Conservation (phyloP, 192 early-diverging fungal species). For the Fimicolochytrium jonesii region DNA sequence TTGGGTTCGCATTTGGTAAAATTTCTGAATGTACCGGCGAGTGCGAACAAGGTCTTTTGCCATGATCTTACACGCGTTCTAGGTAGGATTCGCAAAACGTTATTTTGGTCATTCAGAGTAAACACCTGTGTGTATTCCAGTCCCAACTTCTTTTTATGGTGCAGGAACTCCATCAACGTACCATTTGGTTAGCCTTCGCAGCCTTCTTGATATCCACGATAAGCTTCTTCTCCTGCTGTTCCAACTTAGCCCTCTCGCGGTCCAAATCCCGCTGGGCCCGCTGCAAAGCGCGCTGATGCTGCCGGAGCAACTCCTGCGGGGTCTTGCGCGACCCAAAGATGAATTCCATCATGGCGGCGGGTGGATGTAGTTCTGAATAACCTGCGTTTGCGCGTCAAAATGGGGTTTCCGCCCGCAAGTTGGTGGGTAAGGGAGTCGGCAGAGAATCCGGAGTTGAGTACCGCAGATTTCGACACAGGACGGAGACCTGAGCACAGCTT, state of each 20-base stretch:
- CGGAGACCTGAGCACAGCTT: too few species aligned
- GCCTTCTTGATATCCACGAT: conserved; percentile 88
- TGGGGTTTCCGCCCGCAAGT: too few species aligned
- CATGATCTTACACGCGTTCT: conserved; percentile 91
- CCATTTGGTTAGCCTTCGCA: conserved; percentile 89
- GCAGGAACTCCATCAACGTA: conserved; percentile 38
- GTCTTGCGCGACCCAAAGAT: conserved; percentile 59
- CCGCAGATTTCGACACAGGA: too few species aligned
- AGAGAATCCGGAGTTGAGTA: too few species aligned
- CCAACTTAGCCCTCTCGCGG: conserved; percentile 82
- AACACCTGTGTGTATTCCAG: too few species aligned
- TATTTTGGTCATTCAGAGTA: too few species aligned
- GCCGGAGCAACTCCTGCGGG: conserved; percentile 86
- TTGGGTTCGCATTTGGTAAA: conserved; percentile 92
- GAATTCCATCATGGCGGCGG: conserved; percentile 49
- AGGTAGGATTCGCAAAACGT: neutral
- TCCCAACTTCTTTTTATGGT: neutral
- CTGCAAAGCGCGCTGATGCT: conserved; percentile 82
- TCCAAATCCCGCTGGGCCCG: conserved; percentile 91
- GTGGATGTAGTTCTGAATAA: too few species aligned
- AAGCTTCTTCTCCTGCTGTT: conserved; percentile 93
- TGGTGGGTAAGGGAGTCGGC: too few species aligned
- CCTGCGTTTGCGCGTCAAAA: too few species aligned
- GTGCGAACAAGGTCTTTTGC: conserved; percentile 97
- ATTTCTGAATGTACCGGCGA: conserved; percentile 89